These are phyloP conservation scores for Boletus rex-veris DNA, from an alignment of 768 basidiomycete species.

Conservation along the genomic window DNA sequence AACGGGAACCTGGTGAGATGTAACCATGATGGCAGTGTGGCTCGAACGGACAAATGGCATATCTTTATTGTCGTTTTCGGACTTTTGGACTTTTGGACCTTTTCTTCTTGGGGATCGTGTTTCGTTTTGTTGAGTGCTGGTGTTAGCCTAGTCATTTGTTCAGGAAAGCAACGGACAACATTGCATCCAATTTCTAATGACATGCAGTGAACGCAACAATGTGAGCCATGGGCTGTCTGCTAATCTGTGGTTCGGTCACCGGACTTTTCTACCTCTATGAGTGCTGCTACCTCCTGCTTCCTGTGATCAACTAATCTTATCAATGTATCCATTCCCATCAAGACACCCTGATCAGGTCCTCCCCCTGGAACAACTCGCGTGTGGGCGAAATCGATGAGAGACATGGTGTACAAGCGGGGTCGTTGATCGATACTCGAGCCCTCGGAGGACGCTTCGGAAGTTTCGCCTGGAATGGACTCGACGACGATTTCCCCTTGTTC, in stretches of 20 bases:
- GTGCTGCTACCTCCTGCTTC: constrained; percentile 39
- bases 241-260: neutral
- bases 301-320: constrained; percentile 58
- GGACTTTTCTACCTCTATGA: neutral
- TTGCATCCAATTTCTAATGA: neutral
- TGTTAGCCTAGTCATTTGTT: neutral
- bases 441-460: constrained; percentile 34
- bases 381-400: constrained; percentile 95
- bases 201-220: neutral
- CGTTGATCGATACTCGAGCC: constrained; percentile 25
- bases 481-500: constrained; percentile 22
- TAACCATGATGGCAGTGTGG: neutral
- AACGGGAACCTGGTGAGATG: neutral
- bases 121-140: neutral
- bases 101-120: neutral
- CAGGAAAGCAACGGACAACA: neutral
- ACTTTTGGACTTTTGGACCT: neutral
- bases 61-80: constrained; percentile 7
- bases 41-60: constrained; percentile 1
- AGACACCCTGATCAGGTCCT: constrained; percentile 77
- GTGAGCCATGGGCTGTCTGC: neutral
- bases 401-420: constrained; percentile 49
- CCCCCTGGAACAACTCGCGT: constrained; percentile 61
- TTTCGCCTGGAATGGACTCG: constrained; percentile 16
- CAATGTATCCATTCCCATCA: constrained; percentile 69